These are phyloP conservation scores for Endocalyx cinctus DNA, from an alignment of 2,329 filamentous ascomycete genomes.

Conservation along the genomic window DNA sequence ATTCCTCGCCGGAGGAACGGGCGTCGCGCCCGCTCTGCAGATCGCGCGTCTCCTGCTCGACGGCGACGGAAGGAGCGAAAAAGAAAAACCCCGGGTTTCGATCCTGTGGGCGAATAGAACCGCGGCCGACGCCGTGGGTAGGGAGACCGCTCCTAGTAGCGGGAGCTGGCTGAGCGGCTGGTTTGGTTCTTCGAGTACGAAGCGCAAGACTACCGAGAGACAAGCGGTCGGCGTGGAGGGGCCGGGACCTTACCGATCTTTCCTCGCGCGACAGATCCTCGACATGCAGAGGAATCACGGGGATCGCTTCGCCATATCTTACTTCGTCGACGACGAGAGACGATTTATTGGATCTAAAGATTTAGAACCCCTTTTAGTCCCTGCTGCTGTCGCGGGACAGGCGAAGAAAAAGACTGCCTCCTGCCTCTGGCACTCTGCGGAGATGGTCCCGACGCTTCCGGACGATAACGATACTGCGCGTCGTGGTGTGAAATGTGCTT, in stretches of 20 bases:
- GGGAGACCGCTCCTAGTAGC: slow-evolving; percentile 22
- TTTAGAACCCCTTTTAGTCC: slow-evolving; percentile 37
- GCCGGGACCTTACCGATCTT: slow-evolving; percentile 11
- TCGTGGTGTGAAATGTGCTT: slow-evolving; percentile 12
- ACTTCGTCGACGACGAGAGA: slow-evolving; percentile 79
- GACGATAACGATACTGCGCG: slow-evolving; percentile 22
- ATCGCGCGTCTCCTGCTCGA: slow-evolving; percentile 60
- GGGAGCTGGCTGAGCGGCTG: slow-evolving; percentile 2
- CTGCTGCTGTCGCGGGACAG: too few relatives aligned
- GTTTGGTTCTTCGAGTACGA: slow-evolving; percentile 2
- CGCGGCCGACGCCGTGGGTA: slow-evolving; percentile 61
- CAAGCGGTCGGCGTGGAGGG: slow-evolving; percentile 16
- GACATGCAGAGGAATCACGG: slow-evolving; percentile 55
- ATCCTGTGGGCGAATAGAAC: slow-evolving; percentile 79
- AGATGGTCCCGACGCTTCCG: slow-evolving; percentile 15
- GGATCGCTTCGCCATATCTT: slow-evolving; percentile 58
- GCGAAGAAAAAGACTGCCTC: slow-evolving; percentile 1
- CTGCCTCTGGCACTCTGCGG: slow-evolving; percentile 24
- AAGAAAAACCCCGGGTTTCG: slow-evolving; percentile 46
- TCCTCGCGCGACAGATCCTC: slow-evolving; percentile 47
- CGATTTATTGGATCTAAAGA: slow-evolving; percentile 53
- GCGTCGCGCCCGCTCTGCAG: slow-evolving; percentile 86
- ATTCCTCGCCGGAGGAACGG: slow-evolving; percentile 89
- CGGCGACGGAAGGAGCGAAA: slow-evolving; percentile 16
- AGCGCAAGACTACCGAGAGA: slow-evolving; percentile 8